Evolutionary conservation across 345 rosid species (phyloP).

Genomic region (Salix suchowensis): DNA sequence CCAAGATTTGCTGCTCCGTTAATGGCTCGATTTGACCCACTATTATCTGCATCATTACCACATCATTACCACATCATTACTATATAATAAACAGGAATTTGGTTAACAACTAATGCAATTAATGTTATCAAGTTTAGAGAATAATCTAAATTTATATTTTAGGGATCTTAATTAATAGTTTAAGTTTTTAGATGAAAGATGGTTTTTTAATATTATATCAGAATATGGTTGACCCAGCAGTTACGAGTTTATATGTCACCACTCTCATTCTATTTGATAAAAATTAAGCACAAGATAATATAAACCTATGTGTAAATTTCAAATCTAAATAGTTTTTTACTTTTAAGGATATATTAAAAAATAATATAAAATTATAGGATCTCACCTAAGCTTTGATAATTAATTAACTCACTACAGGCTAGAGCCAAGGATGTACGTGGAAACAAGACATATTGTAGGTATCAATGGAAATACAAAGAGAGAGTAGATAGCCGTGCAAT

Average conservation of each 20-base stretch:
- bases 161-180: fast-evolving
- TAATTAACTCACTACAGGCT: conserved; percentile 25
- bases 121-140: background rate
- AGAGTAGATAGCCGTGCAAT: conserved; percentile 27
- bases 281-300: too few relatives aligned
- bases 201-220: too few relatives aligned
- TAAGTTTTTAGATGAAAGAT: too few relatives aligned
- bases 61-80: background rate
- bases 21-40: conserved; percentile 74
- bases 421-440: conserved; percentile 25
- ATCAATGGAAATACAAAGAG: background rate
- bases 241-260: too few relatives aligned
- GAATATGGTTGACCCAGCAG: too few relatives aligned
- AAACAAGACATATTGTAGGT: conserved; percentile 17
- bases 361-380: too few relatives aligned
- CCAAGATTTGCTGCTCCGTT: conserved; percentile 84
- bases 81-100: background rate
- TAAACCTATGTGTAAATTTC: too few relatives aligned
- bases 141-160: too few relatives aligned
- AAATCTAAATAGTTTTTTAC: too few relatives aligned
- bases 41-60: conserved; percentile 42
- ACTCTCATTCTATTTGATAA: too few relatives aligned
- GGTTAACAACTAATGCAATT: background rate
- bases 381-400: background rate
- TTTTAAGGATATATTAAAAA: fast-evolving